These are phyloP conservation scores for Pythium volutum DNA, from an alignment of 352 stramenopile species.

Conservation along the genomic window DNA sequence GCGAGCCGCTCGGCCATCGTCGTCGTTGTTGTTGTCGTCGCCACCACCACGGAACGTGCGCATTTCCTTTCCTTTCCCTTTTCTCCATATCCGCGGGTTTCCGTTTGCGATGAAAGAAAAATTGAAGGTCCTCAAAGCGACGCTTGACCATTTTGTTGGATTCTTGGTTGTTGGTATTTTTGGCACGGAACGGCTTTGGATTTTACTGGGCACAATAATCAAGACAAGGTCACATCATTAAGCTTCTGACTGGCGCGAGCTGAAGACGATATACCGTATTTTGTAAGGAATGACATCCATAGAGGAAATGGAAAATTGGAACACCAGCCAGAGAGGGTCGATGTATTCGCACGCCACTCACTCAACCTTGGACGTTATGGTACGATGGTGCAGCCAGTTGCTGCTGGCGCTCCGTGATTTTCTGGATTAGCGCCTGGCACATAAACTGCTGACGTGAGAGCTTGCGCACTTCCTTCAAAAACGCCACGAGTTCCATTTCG, in stretches of 20 bases:
- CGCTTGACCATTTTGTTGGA: neutral
- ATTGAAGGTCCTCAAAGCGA: constrained; percentile 6
- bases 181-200: no score
- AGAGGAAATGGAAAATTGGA: neutral
- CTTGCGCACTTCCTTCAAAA: constrained; percentile 90
- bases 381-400: constrained; percentile 55
- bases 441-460: constrained; percentile 90
- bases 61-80: neutral
- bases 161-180: no score
- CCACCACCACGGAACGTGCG: neutral
- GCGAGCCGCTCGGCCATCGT: constrained; percentile 17
- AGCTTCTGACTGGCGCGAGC: no score
- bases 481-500: constrained; percentile 78
- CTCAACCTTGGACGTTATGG: constrained; percentile 31
- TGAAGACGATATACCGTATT: neutral
- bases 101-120: neutral
- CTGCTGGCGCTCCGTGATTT: constrained; percentile 81
- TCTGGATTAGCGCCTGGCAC: constrained; percentile 83
- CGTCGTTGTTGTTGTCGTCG: neutral
- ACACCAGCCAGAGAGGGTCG: neutral
- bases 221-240: no score
- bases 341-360: neutral
- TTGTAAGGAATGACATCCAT: neutral
- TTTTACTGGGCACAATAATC: neutral
- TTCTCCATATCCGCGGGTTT: constrained; percentile 1